Conservation (phyloP, 192 early-diverging fungal species). For the Entomortierella beljakovae region DNA sequence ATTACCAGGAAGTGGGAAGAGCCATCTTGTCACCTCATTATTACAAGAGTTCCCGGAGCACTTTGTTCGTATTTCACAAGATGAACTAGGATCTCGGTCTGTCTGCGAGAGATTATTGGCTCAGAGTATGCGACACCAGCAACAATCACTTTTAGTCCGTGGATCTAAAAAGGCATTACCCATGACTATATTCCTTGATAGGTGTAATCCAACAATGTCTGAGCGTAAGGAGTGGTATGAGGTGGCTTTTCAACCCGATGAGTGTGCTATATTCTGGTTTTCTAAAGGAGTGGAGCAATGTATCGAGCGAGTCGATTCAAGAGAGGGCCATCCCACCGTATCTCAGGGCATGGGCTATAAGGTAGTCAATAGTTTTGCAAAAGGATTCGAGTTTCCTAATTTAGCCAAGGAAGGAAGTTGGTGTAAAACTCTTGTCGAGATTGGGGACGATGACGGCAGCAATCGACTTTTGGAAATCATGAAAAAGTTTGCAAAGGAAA, state of each 20-base stretch:
- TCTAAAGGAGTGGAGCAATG: conserved; percentile 26
- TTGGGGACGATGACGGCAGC: conserved; percentile 45
- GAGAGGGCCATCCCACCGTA: conserved; percentile 44
- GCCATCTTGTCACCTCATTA: conserved; percentile 25
- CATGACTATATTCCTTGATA: conserved; percentile 44
- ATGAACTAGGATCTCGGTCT: conserved; percentile 41
- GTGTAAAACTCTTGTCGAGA: conserved; percentile 44
- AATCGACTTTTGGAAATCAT: conserved; percentile 24
- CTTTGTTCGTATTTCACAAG: conserved; percentile 50
- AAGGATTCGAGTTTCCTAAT: conserved; percentile 40
- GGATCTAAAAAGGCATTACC: conserved; percentile 49
- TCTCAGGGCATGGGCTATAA: conserved; percentile 28
- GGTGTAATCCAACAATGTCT: conserved; percentile 41
- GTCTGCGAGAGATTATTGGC: conserved; percentile 49
- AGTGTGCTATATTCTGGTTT: conserved; percentile 43
- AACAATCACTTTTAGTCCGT: conserved; percentile 29
- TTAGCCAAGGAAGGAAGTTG: conserved; percentile 42
- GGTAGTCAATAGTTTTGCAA: conserved; percentile 44
- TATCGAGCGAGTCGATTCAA: conserved; percentile 33
- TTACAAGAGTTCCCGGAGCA: conserved; percentile 41
- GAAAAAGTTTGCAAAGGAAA: conserved; percentile 28
- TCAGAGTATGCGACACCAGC: conserved; percentile 50
- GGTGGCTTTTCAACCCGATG: conserved; percentile 48
- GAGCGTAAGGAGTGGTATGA: conserved; percentile 53
- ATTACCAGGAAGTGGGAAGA: conserved; percentile 45